Evolutionary conservation across 2,329 filamentous ascomycete genomes (phyloP).

Genomic region (Plectosphaerella sp.): DNA sequence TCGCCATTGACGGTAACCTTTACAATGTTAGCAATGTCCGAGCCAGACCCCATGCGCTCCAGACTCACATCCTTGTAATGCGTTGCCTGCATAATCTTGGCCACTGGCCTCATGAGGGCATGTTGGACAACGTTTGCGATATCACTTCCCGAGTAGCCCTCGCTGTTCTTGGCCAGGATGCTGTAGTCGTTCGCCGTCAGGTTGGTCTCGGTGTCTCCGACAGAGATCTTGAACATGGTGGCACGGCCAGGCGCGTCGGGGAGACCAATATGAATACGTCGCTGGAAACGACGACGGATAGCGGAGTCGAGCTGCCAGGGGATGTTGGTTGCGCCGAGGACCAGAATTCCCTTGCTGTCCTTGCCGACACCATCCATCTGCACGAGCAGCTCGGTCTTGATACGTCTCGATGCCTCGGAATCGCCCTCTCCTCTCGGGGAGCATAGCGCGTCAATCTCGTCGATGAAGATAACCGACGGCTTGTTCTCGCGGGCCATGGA

Average conservation of each 20-base stretch:
- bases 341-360: slow-evolving; percentile 88
- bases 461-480: slow-evolving; percentile 97
- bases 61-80: slow-evolving; percentile 85
- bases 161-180: slow-evolving; percentile 73
- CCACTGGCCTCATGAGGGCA: slow-evolving; percentile 93
- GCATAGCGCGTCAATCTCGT: slow-evolving; percentile 95
- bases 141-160: slow-evolving; percentile 95
- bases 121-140: slow-evolving; percentile 94
- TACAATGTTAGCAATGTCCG: slow-evolving; percentile 8
- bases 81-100: slow-evolving; percentile 94
- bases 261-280: slow-evolving; percentile 90
- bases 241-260: slow-evolving; percentile 84
- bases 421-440: slow-evolving; percentile 91
- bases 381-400: slow-evolving; percentile 97
- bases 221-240: slow-evolving; percentile 90
- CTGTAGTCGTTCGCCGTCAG: slow-evolving; percentile 74
- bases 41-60: neutral
- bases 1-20: slow-evolving; percentile 67
- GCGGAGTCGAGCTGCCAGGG: slow-evolving; percentile 97
- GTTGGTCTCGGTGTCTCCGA: slow-evolving; percentile 89
- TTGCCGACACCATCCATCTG: slow-evolving; percentile 99
- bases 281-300: slow-evolving; percentile 92
- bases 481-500: slow-evolving; percentile 98
- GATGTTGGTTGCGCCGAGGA: slow-evolving; percentile 95
- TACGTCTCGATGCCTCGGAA: slow-evolving; percentile 92